Conservation (phyloP, 2,329 filamentous ascomycete species). For the Venturia effusa region DNA sequence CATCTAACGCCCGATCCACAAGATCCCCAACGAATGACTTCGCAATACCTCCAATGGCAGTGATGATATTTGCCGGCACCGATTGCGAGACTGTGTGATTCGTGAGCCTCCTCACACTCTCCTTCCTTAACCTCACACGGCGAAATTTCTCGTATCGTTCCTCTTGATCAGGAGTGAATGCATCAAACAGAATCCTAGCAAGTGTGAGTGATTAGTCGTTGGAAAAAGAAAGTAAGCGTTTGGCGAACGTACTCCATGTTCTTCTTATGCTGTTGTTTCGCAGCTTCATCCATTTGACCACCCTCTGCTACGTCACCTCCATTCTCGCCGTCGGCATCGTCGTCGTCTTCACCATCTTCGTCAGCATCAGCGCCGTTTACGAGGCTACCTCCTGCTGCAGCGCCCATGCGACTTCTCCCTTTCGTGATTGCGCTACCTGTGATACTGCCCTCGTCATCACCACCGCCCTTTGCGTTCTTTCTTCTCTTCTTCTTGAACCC, state of each 20-base stretch:
- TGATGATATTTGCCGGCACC: constrained; percentile 60
- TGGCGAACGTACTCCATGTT: constrained; percentile 38
- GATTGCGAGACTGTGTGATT: constrained; percentile 75
- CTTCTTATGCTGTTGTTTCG: constrained; percentile 54
- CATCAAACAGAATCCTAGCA: constrained; percentile 46
- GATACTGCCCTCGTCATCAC: constrained; percentile 1
- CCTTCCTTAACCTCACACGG: constrained; percentile 55
- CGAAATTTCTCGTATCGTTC: constrained; percentile 62
- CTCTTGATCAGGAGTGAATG: constrained; percentile 56
- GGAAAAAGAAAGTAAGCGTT: not conserved
- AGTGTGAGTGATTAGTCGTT: not conserved
- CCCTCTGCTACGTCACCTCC: constrained; percentile 39
- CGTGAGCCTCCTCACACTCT: constrained; percentile 62
- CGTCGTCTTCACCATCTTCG: constrained; percentile 48
- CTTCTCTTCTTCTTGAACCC: constrained; percentile 49
- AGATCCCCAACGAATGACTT: constrained; percentile 70
- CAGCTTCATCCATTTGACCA: constrained; percentile 42
- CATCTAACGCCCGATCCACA: constrained; percentile 58
- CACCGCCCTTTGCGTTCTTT: constrained; percentile 43
- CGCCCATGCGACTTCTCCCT: constrained; percentile 15
- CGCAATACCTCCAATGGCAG: constrained; percentile 63
- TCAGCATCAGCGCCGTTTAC: constrained; percentile 24
- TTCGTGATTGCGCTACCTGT: constrained; percentile 5
- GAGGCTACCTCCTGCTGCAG: constrained; percentile 16
- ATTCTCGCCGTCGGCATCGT: constrained; percentile 42